These are phyloP conservation scores for Bipolaris victoriae DNA, from an alignment of 2,329 filamentous ascomycete genomes.

Conservation along the genomic window DNA sequence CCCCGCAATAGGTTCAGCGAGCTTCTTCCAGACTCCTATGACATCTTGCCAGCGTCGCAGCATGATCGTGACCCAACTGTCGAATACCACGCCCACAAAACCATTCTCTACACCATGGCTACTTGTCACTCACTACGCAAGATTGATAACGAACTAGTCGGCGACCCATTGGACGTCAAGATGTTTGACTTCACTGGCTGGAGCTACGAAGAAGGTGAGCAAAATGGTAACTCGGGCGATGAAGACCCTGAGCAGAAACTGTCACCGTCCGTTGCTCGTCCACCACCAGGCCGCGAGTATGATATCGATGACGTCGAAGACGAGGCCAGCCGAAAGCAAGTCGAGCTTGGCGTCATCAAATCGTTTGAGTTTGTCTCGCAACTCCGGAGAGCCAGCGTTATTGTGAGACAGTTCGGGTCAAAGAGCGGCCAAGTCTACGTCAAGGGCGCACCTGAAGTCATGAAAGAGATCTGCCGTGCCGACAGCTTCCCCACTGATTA, in stretches of 20 bases:
- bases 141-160: constrained; percentile 86
- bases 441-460: constrained; percentile 95
- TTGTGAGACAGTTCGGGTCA: constrained; percentile 86
- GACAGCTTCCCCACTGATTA: constrained; percentile 88
- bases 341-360: constrained; percentile 90
- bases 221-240: constrained; percentile 65
- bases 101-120: constrained; percentile 90
- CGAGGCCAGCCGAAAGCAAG: constrained; percentile 57
- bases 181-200: constrained; percentile 98
- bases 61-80: constrained; percentile 65
- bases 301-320: constrained; percentile 59
- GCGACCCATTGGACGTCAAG: constrained; percentile 93
- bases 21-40: constrained; percentile 69
- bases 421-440: constrained; percentile 87
- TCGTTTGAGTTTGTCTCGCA: constrained; percentile 96
- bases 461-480: constrained; percentile 87
- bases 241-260: constrained; percentile 81
- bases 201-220: constrained; percentile 87
- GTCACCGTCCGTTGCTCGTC: constrained; percentile 86
- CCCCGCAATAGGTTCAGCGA: constrained; percentile 73
- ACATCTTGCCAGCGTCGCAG: constrained; percentile 61
- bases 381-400: constrained; percentile 86
- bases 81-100: constrained; percentile 67
- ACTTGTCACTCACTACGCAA: constrained; percentile 91
- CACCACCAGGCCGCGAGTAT: constrained; percentile 68